Evolutionary conservation across 208 protist genomes (phyloP).

Genomic region (Leishmania guyanensis): DNA sequence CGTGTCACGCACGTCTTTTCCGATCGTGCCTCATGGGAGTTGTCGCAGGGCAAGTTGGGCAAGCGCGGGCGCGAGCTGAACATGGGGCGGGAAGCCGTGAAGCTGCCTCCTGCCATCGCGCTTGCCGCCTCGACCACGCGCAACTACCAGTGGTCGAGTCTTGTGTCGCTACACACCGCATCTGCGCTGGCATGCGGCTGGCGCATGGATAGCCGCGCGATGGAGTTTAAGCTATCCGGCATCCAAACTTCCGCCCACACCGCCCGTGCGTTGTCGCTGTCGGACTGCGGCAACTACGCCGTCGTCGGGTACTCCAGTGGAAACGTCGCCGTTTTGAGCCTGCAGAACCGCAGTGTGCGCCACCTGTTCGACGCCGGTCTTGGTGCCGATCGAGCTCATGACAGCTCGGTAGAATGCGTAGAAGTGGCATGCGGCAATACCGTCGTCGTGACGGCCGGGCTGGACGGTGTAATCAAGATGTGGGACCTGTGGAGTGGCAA

Average conservation of each 20-base stretch:
- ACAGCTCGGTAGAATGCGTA: constrained; percentile 74
- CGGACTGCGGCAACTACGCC: constrained; percentile 89
- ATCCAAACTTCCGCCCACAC: constrained; percentile 73
- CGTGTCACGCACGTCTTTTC: constrained; percentile 91
- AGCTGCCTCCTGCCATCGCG: constrained; percentile 71
- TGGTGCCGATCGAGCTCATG: constrained; percentile 48
- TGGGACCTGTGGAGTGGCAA: constrained; percentile 62
- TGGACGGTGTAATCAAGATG: constrained; percentile 80
- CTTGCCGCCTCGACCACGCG: constrained; percentile 67
- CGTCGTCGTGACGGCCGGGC: constrained; percentile 68
- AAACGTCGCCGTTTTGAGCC: constrained; percentile 64
- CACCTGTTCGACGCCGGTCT: constrained; percentile 73
- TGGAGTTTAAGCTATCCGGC: constrained; percentile 81
- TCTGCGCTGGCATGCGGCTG: constrained; percentile 75
- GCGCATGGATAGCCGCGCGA: constrained; percentile 80
- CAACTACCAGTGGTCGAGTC: constrained; percentile 88
- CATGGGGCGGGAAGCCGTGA: constrained; percentile 60
- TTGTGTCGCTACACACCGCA: constrained; percentile 79
- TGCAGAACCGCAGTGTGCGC: constrained; percentile 80
- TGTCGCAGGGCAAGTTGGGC: constrained; percentile 89
- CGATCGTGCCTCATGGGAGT: constrained; percentile 88
- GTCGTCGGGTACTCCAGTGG: constrained; percentile 89
- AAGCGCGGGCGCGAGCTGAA: constrained; percentile 68
- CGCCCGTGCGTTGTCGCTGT: constrained; percentile 74
- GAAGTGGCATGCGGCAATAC: constrained; percentile 79